These are phyloP conservation scores for Curvularia hawaiiensis DNA, from an alignment of 2,329 filamentous ascomycete genomes.

Conservation along the genomic window DNA sequence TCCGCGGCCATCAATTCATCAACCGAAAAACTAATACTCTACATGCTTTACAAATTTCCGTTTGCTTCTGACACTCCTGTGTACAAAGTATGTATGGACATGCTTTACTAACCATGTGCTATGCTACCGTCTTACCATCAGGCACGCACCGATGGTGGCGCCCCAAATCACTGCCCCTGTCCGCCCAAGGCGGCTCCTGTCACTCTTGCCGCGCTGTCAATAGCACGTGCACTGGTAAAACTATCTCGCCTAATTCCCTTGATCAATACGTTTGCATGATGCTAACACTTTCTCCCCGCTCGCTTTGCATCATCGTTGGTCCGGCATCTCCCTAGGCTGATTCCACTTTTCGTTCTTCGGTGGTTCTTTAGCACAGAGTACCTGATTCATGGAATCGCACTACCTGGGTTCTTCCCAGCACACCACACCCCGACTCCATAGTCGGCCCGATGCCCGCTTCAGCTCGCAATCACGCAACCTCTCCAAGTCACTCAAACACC, in stretches of 20 bases:
- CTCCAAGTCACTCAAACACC: constrained; percentile 3
- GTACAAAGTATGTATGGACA: not conserved
- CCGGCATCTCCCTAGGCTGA: constrained; percentile 4
- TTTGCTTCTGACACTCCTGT: not conserved
- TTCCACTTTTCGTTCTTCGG: constrained; percentile 18
- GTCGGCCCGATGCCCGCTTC: constrained; percentile 8
- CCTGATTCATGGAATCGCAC: constrained; percentile 11
- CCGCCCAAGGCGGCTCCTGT: not conserved
- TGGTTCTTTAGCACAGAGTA: constrained; percentile 15
- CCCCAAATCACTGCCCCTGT: not conserved
- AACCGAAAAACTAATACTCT: not conserved
- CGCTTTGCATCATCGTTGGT: constrained; percentile 11
- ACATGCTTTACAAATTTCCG: not conserved
- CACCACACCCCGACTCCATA: constrained; percentile 5
- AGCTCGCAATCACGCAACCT: constrained; percentile 4
- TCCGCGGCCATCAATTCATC: not conserved
- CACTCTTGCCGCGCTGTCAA: constrained; percentile 5
- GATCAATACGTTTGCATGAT: constrained; percentile 9
- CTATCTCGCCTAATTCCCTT: constrained; percentile 4
- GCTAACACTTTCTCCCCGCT: constrained; percentile 7
- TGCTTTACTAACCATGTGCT: not conserved
- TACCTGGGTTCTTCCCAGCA: constrained; percentile 7
- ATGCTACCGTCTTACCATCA: not conserved
- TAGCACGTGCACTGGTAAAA: not conserved
- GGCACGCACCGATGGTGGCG: not conserved